Evolutionary conservation across 139 green algal species (phyloP), one percentile per base, ranked within the genome.

Genomic region (Closterium sp.): DNA sequence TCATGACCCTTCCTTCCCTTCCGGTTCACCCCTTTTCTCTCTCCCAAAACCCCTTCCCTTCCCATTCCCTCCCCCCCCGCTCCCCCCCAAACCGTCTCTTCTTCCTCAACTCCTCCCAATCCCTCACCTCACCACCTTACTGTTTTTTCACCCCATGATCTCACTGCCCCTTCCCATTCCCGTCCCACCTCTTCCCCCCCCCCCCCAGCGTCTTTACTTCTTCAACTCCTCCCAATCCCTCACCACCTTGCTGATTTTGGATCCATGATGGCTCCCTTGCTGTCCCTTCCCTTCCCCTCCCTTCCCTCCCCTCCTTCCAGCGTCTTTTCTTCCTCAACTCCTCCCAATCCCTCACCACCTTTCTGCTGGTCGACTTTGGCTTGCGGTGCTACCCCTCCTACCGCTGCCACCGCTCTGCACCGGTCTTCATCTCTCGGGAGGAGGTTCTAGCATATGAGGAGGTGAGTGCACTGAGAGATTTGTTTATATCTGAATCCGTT

Each of bases 281-380:
- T 76, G 55, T 28, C 4, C 10, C 55, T 28, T 12, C 1, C 55
- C 55, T 76, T 25, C 43, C 55, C 55, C 55, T 76, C 16, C 55
- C 25, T 76, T 12, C 1, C 55, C 55, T 66, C 25, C 12, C 12
- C 12, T 19, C 55, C 16, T 76, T 19, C 55, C 89, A 91, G 89
- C 31, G 89, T 1, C 69, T 91, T 1, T 90, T 91, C 16, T 91
- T 91, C 23, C 89, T 91, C 32, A 91, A 91, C 34, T 86, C 23
- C 25, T 86, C 90, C 81, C 89, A 91, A 85, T 30, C 25, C 25
- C 34, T 91, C 81, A 19, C n/a, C n/a, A 85, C 34, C 25, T 88
- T 91, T 85, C 66, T 91, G 89, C 89, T 91, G 3, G 84, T 34
- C 25, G 76, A 91, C 89, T 38, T 91, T 33, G 89, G 89, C 34